These are phyloP conservation scores for Exophiala calicioides DNA, from an alignment of 2,329 filamentous ascomycete species.

Conservation along the genomic window DNA sequence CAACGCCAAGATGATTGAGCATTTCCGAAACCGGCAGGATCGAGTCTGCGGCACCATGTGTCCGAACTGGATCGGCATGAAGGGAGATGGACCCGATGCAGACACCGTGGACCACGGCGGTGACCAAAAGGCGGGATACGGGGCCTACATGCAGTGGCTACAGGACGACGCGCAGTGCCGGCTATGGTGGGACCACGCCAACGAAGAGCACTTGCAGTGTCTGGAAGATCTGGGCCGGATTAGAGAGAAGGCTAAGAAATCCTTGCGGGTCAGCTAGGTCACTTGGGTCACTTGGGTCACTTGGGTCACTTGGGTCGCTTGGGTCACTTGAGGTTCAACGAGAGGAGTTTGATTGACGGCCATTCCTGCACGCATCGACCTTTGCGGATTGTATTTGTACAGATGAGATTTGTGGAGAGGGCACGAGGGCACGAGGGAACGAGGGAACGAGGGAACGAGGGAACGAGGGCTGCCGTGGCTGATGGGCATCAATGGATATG, in stretches of 20 bases:
- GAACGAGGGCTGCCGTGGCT: no score
- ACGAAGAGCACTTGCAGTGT: slow-evolving; percentile 47
- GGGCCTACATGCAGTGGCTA: slow-evolving; percentile 47
- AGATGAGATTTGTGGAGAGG: no score
- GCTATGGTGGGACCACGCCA: slow-evolving; percentile 51
- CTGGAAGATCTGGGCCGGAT: slow-evolving; percentile 44
- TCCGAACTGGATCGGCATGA: slow-evolving; percentile 53
- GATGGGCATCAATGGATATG: no score
- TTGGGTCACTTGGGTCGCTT: no score
- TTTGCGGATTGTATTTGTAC: no score
- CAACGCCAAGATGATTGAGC: slow-evolving; percentile 55
- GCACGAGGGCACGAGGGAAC: no score
- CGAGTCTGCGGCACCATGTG: slow-evolving; percentile 48
- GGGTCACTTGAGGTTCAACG: no score
- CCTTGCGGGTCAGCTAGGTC: no score
- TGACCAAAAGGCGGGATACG: slow-evolving; percentile 43
- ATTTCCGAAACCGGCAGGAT: slow-evolving; percentile 57
- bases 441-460: no score
- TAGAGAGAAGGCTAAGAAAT: slow-evolving; percentile 30
- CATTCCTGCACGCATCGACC: no score
- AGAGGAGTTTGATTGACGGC: no score
- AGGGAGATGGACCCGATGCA: slow-evolving; percentile 41
- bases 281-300: no score
- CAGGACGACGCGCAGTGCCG: slow-evolving; percentile 48
- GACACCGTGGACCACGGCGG: slow-evolving; percentile 13